Evolutionary conservation across 345 rosid species (phyloP), one percentile per base, ranked within the genome.

Genomic region (Populus alba): DNA sequence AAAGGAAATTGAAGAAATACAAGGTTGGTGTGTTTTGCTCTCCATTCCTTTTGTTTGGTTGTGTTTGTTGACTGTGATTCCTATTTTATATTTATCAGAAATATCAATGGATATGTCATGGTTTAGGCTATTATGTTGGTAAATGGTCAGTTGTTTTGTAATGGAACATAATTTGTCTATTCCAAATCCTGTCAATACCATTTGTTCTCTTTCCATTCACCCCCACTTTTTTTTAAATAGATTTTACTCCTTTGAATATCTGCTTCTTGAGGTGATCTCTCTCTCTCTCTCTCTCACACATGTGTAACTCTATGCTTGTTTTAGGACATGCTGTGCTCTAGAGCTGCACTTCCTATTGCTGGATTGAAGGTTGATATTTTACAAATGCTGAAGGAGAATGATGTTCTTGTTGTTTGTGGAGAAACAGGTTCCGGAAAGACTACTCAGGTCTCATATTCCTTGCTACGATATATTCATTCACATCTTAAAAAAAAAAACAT

Each of bases 341-440:
- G 97, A 83, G 78, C 83, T 82, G 82, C 93, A 80, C 97, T 95
- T 81, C 97, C 98, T 38, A 91, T 95, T 83, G 82, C 88, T 80
- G 92, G 82, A 72, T 75, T 92, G 85, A 92, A 89, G 87, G 83
- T 73, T 83, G 89, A 86, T 75, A 92, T 92, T 79, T 82, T 92
- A 86, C 88, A 87, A 80, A 75, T 79, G 51, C 85, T 95, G 80
- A 90, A 87, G 87, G 97, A 95, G 78, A 88, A 83, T 63, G 83
- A 89, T 82, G 92, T 93, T 72, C 89, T 95, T 68, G 95, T 93
- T 70, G 90, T 95, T 80, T 93, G 98, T 79, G 97, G 98, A 71
- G 98, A 95, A 87, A 95, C 97, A 63, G 98, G 98, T 79, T 95
- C 97, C 77, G 98, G 98, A 83, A 95, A 95, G 91, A 95, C 98